Evolutionary conservation across 495 filamentous ascomycete genomes (phyloP).

Genomic region (Hyaloscypha bicolor): DNA sequence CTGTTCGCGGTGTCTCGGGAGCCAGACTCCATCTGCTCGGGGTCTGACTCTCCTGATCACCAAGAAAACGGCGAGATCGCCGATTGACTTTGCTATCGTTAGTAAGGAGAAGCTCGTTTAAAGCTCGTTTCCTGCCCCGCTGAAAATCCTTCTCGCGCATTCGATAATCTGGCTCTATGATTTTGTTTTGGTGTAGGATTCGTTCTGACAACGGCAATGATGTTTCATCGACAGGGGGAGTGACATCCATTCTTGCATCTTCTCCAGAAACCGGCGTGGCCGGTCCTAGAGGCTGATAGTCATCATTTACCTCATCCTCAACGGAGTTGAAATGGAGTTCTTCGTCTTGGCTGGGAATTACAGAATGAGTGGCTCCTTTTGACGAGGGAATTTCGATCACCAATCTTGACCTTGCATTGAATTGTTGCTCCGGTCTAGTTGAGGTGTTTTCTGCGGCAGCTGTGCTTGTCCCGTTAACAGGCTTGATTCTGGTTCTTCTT

Average conservation of each 20-base stretch:
- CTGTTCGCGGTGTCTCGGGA: not conserved
- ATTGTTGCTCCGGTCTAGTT: not conserved
- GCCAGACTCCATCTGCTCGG: not conserved
- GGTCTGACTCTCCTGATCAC: slow-evolving; percentile 1
- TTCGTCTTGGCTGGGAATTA: not conserved
- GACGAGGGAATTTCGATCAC: not conserved
- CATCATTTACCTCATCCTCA: not conserved
- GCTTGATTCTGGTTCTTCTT: not conserved
- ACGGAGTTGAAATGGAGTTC: not conserved
- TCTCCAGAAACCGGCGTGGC: not conserved
- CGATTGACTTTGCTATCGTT: slow-evolving; percentile 3
- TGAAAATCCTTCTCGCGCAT: not conserved
- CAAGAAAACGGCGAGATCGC: slow-evolving; percentile 4
- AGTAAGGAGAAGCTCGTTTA: slow-evolving; percentile 3
- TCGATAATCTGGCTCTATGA: slow-evolving; percentile 2
- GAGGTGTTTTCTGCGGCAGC: not conserved
- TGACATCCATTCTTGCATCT: not conserved
- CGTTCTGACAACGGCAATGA: not conserved
- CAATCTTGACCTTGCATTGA: not conserved
- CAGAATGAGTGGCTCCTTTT: not conserved
- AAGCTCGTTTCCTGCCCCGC: not conserved
- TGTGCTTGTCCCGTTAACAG: not conserved
- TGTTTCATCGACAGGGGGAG: not conserved
- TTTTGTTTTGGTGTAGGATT: not conserved
- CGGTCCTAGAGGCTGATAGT: not conserved